Evolutionary conservation across 495 filamentous ascomycete genomes (phyloP).

Genomic region (Penicillium coffeae): DNA sequence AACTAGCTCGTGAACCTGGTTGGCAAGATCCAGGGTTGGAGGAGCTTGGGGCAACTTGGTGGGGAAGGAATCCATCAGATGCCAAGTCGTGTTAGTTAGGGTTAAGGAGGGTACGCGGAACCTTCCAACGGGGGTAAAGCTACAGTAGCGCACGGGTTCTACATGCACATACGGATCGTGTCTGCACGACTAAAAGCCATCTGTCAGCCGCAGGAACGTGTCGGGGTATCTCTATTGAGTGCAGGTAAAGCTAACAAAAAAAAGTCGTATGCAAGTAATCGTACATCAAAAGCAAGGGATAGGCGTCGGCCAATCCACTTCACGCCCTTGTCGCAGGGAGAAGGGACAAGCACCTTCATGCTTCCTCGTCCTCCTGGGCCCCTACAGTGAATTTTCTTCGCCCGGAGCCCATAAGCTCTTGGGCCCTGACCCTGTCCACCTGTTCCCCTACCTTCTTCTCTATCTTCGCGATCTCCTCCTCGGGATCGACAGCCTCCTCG

Average conservation of each 20-base stretch:
- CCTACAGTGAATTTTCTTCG: constrained; percentile 86
- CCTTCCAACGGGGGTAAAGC: constrained; percentile 18
- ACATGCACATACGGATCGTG: constrained; percentile 24
- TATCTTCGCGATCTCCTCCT: constrained; percentile 94
- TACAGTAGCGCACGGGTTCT: constrained; percentile 15
- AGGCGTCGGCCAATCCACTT: constrained; percentile 18
- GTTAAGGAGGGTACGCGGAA: too few relatives aligned
- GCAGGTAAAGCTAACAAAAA: constrained; percentile 14
- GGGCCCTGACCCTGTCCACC: constrained; percentile 80
- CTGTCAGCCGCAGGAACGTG: constrained; percentile 44
- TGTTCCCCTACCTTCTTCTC: constrained; percentile 89
- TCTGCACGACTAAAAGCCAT: constrained; percentile 21
- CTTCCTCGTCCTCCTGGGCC: constrained; percentile 63
- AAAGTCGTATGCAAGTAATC: constrained; percentile 25
- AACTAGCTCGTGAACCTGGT: constrained; percentile 11
- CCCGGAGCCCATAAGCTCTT: constrained; percentile 74
- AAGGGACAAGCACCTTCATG: constrained; percentile 36
- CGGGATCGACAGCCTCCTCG: constrained; percentile 79
- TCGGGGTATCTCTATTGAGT: constrained; percentile 31
- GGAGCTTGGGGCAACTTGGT: constrained; percentile 11
- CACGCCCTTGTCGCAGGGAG: constrained; percentile 34
- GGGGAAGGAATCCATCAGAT: too few relatives aligned
- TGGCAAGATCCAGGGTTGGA: constrained; percentile 16
- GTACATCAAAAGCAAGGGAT: constrained; percentile 41
- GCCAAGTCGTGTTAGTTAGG: constrained; percentile 15